Evolutionary conservation across 2,329 filamentous ascomycete genomes (phyloP).

Genomic region (Pyrenophora graminea): DNA sequence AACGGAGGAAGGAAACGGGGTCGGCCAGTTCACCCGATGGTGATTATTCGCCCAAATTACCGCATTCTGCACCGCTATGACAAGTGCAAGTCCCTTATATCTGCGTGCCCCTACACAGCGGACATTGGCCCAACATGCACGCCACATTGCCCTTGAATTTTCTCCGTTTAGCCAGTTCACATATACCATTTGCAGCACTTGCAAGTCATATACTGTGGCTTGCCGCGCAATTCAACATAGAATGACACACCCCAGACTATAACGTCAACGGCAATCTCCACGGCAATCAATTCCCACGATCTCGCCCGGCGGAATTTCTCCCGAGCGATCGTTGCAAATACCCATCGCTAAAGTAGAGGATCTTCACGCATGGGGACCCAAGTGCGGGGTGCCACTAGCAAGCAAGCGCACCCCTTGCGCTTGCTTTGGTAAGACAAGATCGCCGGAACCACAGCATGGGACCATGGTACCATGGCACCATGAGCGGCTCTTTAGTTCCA

Average conservation of each 20-base stretch:
- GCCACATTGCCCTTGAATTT: too few relatives aligned
- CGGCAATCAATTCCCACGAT: background rate
- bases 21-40: background rate
- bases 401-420: background rate
- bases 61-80: background rate
- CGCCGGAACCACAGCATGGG: background rate
- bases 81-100: too few relatives aligned
- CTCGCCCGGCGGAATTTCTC: conserved; percentile 1
- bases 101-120: too few relatives aligned
- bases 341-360: conserved; percentile 2
- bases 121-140: too few relatives aligned
- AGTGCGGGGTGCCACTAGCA: conserved; percentile 4
- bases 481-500: conserved; percentile 2
- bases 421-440: background rate
- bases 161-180: too few relatives aligned
- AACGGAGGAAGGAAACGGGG: background rate
- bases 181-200: too few relatives aligned
- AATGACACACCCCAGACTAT: too few relatives aligned
- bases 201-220: too few relatives aligned
- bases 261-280: conserved; percentile 2
- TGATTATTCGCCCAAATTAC: conserved; percentile 10
- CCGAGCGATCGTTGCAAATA: conserved; percentile 2
- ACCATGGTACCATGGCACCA: background rate
- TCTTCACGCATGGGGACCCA: conserved; percentile 4
- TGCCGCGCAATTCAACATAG: too few relatives aligned